Evolutionary conservation across 441 rosid genomes (phyloP).

Genomic region (Croton laevigatus): DNA sequence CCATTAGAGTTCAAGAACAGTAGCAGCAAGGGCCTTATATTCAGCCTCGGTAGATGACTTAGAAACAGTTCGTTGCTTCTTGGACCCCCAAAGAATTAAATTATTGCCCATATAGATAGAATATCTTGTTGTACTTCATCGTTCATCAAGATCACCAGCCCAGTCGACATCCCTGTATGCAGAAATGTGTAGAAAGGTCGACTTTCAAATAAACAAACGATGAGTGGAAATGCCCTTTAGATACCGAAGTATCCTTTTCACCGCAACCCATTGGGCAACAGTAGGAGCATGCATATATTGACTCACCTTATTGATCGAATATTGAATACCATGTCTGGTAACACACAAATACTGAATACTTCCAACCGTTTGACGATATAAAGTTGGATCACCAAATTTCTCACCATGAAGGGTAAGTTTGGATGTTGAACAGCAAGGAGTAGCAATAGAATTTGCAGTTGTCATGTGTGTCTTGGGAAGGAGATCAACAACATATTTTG

Average conservation of each 20-base stretch:
- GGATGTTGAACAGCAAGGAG: not conserved
- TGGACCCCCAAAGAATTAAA: not conserved
- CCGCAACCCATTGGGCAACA: not conserved
- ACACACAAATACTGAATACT: not conserved
- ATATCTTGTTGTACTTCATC: not conserved
- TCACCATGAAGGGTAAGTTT: rapidly evolving
- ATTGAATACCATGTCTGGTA: not conserved
- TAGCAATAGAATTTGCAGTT: not conserved
- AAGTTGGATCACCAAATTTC: not conserved
- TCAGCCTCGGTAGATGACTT: too few species aligned
- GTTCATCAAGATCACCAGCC: not conserved
- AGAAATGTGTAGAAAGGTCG: not conserved
- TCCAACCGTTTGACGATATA: not conserved
- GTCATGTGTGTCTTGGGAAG: not conserved
- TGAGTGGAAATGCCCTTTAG: not conserved
- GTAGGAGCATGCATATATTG: conserved; percentile 6
- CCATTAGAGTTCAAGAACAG: not conserved
- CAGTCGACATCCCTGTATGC: not conserved
- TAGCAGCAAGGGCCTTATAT: not conserved
- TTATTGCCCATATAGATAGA: not conserved
- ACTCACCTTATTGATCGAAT: not conserved
- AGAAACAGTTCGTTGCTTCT: not conserved
- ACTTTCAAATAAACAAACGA: not conserved
- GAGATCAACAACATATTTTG: not conserved
- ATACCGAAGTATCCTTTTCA: not conserved